Evolutionary conservation across 2,329 filamentous ascomycete genomes (phyloP).

Genomic region (Pseudogymnoascus sp.): DNA sequence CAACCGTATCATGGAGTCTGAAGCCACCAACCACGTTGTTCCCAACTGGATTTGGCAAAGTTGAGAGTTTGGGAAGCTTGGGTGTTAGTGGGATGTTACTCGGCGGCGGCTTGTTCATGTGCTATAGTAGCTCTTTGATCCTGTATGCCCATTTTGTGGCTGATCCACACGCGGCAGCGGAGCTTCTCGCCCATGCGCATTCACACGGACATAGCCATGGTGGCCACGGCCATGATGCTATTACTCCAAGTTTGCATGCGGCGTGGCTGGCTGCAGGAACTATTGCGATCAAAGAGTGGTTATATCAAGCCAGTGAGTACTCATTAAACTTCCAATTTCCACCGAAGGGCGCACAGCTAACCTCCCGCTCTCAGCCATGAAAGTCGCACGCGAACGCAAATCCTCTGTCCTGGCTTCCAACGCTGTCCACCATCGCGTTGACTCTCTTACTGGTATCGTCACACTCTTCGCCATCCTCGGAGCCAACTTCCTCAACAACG

Average conservation of each 20-base stretch:
- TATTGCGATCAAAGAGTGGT: constrained; percentile 89
- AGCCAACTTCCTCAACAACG: constrained; percentile 76
- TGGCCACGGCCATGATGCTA: constrained; percentile 54
- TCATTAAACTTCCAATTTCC: background rate
- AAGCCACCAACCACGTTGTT: constrained; percentile 76
- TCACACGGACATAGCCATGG: constrained; percentile 50
- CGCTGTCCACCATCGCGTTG: constrained; percentile 90
- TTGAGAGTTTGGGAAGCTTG: constrained; percentile 90
- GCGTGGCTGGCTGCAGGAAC: constrained; percentile 90
- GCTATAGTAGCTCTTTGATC: constrained; percentile 62
- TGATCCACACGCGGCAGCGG: constrained; percentile 48
- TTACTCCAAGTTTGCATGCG: constrained; percentile 79
- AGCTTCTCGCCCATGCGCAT: constrained; percentile 48
- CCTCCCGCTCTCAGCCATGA: constrained; percentile 61
- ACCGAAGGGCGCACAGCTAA: constrained; percentile 15
- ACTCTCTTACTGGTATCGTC: constrained; percentile 90
- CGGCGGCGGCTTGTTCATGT: constrained; percentile 86
- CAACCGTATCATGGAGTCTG: constrained; percentile 88
- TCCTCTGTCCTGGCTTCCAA: constrained; percentile 95
- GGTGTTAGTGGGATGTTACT: constrained; percentile 90
- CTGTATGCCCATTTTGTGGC: constrained; percentile 67
- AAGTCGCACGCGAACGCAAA: constrained; percentile 86
- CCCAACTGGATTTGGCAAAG: constrained; percentile 88
- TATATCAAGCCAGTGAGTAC: constrained; percentile 85
- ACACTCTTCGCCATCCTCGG: constrained; percentile 83